A percentile compares a stretch with the other conserved stretches of the same genome.
Conservation (phyloP, 2,329 filamentous ascomycete species). For the Teratosphaeria nubilosa region DNA sequence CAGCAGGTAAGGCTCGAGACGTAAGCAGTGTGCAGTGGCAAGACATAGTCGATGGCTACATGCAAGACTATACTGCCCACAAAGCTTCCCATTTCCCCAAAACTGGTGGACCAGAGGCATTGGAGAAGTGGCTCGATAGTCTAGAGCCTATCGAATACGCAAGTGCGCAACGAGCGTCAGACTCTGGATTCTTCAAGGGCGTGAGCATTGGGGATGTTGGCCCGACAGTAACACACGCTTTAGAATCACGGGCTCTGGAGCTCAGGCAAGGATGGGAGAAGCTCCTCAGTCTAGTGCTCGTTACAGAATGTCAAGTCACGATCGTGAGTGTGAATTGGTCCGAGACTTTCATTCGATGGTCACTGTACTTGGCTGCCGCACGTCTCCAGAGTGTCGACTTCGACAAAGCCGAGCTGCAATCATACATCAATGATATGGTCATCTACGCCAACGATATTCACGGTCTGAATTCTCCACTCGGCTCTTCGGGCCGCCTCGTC, state of each 20-base stretch:
- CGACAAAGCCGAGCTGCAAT: background rate
- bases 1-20: background rate
- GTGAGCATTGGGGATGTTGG: slow-evolving; percentile 26
- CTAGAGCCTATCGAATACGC: slow-evolving; percentile 29
- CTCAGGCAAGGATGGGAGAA: slow-evolving; percentile 28
- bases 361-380: background rate
- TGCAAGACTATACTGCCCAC: slow-evolving; percentile 29
- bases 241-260: slow-evolving; percentile 23
- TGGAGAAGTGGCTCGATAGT: slow-evolving; percentile 28
- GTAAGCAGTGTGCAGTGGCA: slow-evolving; percentile 19
- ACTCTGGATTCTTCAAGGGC: slow-evolving; percentile 30
- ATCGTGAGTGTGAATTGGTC: slow-evolving; percentile 42
- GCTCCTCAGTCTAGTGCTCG: slow-evolving; percentile 20
- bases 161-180: slow-evolving; percentile 32
- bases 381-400: background rate
- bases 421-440: slow-evolving; percentile 7
- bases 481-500: slow-evolving; percentile 21
- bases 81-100: slow-evolving; percentile 21
- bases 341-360: slow-evolving; percentile 28
- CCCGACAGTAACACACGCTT: slow-evolving; percentile 15
- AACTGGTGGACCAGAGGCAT: slow-evolving; percentile 21
- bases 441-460: slow-evolving; percentile 29
- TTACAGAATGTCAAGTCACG: slow-evolving; percentile 12
- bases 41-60: slow-evolving; percentile 30
- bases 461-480: slow-evolving; percentile 14